These are phyloP conservation scores for Acanthamoeba lenticulata DNA, from an alignment of 208 protist species.

Conservation along the genomic window DNA sequence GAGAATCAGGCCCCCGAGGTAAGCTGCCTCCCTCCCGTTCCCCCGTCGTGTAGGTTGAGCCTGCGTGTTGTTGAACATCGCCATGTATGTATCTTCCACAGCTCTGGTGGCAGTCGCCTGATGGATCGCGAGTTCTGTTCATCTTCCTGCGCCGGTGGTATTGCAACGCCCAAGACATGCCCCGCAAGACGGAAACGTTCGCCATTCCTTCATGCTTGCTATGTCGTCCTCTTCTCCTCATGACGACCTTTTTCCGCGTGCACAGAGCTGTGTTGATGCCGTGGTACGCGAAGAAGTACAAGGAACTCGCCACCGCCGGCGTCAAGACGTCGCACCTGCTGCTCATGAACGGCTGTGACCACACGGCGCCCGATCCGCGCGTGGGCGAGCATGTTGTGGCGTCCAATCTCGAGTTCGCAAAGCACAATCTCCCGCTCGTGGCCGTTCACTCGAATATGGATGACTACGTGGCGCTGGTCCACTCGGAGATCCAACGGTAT, in stretches of 20 bases:
- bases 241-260: not conserved
- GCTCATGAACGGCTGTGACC: constrained; percentile 51
- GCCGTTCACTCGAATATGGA: constrained; percentile 56
- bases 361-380: constrained; percentile 47
- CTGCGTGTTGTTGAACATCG: too few relatives aligned
- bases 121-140: constrained; percentile 32
- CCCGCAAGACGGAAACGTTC: not conserved
- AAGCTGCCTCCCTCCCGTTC: too few relatives aligned
- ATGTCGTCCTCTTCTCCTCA: not conserved
- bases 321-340: constrained; percentile 43
- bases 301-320: not conserved
- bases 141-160: constrained; percentile 35
- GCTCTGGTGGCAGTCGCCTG: constrained; percentile 17
- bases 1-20: not conserved
- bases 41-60: too few relatives aligned
- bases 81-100: too few relatives aligned
- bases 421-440: not conserved
- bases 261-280: not conserved
- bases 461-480: constrained; percentile 14
- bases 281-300: constrained; percentile 3
- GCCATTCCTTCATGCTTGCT: too few relatives aligned
- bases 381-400: not conserved
- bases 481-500: not conserved
- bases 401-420: not conserved
- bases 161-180: constrained; percentile 46